These are phyloP conservation scores for Solanum boliviense DNA, from an alignment of 257 asterid species.

Conservation along the genomic window DNA sequence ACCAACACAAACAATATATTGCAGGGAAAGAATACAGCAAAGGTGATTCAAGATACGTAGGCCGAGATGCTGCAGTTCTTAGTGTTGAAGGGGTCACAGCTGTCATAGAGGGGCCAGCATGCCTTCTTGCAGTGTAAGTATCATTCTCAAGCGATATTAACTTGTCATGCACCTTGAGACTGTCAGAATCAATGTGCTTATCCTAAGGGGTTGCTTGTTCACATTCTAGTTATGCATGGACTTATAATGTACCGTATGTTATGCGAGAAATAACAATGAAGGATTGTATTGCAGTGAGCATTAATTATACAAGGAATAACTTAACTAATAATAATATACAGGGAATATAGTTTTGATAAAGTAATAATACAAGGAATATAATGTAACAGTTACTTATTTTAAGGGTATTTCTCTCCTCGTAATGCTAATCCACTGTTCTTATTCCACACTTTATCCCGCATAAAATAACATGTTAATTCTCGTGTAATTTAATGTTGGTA, in stretches of 20 bases:
- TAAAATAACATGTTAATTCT: not conserved
- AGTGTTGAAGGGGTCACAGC: conserved; percentile 79
- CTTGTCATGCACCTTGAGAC: not conserved
- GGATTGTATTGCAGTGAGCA: not conserved
- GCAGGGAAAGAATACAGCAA: conserved; percentile 98
- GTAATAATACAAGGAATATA: not conserved
- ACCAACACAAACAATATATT: not conserved
- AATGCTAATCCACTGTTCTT: not conserved
- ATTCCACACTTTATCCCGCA: not conserved
- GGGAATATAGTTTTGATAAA: not conserved
- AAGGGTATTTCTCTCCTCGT: not conserved
- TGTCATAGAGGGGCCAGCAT: conserved; percentile 75
- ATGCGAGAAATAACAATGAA: not conserved
- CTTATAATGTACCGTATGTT: not conserved
- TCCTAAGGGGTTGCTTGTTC: not conserved
- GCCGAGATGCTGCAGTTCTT: conserved; percentile 56
- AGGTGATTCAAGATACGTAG: conserved; percentile 91
- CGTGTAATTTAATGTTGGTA: not conserved
- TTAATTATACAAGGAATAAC: not conserved
- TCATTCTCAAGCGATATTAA: not conserved
- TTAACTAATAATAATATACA: not conserved
- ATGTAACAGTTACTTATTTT: not conserved
- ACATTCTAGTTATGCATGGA: not conserved
- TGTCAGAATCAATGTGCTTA: not conserved
- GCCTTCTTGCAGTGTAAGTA: conserved; percentile 67